These are phyloP conservation scores for Picocystis sp. DNA, from an alignment of 163 green algal species.

Conservation along the genomic window DNA sequence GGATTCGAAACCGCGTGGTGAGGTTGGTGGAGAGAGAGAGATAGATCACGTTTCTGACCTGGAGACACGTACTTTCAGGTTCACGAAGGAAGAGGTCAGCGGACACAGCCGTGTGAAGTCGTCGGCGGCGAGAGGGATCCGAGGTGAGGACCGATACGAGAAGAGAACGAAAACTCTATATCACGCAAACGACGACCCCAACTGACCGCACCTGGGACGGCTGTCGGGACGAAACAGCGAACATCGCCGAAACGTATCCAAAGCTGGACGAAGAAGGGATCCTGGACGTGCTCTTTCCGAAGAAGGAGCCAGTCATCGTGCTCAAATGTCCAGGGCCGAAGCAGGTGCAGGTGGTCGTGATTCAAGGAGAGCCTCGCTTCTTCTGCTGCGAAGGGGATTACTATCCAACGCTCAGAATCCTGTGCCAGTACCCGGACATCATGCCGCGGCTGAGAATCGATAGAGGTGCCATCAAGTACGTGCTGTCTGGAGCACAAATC, in stretches of 20 bases:
- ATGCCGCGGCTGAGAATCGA: conserved; percentile 57
- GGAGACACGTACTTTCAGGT: too few relatives aligned
- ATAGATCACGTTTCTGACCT: too few relatives aligned
- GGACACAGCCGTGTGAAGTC: too few relatives aligned
- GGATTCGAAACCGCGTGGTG: too few relatives aligned
- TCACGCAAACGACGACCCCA: too few relatives aligned
- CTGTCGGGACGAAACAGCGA: conserved; percentile 24
- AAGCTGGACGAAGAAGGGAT: conserved; percentile 57
- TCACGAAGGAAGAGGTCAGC: too few relatives aligned
- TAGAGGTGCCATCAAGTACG: conserved; percentile 94
- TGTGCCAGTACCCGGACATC: conserved; percentile 25
- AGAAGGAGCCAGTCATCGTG: conserved; percentile 75
- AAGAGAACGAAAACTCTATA: too few relatives aligned
- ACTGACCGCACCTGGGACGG: too few relatives aligned
- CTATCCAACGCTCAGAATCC: conserved; percentile 70
- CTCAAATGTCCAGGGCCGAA: conserved; percentile 50
- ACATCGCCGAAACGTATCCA: conserved; percentile 68
- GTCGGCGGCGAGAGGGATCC: too few relatives aligned
- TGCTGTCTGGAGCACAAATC: conserved; percentile 92
- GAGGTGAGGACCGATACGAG: too few relatives aligned
- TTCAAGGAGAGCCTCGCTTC: conserved; percentile 73
- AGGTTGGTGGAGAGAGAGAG: too few relatives aligned
- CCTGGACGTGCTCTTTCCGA: conserved; percentile 86
- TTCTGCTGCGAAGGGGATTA: conserved; percentile 85
- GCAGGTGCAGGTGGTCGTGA: conserved; percentile 69